Conservation (phyloP, 2,329 filamentous ascomycete species). For the Aspergillus sp. region DNA sequence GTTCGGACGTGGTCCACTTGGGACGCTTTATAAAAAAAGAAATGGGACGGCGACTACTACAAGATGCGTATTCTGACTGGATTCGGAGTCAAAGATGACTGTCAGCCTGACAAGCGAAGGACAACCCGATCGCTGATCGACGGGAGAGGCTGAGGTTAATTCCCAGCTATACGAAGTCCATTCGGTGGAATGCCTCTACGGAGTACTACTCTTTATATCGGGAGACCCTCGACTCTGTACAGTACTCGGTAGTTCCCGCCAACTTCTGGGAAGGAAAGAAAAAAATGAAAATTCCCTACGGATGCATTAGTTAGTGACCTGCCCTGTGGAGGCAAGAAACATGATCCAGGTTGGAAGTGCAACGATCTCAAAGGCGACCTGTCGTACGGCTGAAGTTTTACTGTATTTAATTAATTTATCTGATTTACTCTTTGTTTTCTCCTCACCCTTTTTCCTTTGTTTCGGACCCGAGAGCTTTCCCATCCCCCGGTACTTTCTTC, state of each 20-base stretch:
- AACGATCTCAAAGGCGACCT: not conserved
- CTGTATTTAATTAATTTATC: not conserved
- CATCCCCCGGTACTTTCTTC: not conserved
- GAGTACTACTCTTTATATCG: not conserved
- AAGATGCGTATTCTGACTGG: not conserved
- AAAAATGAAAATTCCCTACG: not conserved
- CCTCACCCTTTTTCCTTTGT: not conserved
- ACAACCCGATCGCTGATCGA: not conserved
- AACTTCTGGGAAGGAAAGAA: not conserved
- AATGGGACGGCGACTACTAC: not conserved
- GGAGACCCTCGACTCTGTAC: not conserved
- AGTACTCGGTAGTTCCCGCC: not conserved
- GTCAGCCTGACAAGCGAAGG: not conserved
- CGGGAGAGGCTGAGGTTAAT: not conserved
- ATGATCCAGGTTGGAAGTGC: no score
- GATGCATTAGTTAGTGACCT: not conserved
- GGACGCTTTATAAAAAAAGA: not conserved
- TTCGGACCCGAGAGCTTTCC: not conserved
- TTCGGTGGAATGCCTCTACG: not conserved
- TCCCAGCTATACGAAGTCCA: not conserved
- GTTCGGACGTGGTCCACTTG: constrained; percentile 12
- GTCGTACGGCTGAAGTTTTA: not conserved
- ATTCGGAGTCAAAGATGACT: no score
- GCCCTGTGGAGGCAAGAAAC: not conserved
- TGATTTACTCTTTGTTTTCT: not conserved